phyloP scores from a whole-genome alignment of 2,329 filamentous ascomycete species.

The Albifimbria verrucaria region DNA sequence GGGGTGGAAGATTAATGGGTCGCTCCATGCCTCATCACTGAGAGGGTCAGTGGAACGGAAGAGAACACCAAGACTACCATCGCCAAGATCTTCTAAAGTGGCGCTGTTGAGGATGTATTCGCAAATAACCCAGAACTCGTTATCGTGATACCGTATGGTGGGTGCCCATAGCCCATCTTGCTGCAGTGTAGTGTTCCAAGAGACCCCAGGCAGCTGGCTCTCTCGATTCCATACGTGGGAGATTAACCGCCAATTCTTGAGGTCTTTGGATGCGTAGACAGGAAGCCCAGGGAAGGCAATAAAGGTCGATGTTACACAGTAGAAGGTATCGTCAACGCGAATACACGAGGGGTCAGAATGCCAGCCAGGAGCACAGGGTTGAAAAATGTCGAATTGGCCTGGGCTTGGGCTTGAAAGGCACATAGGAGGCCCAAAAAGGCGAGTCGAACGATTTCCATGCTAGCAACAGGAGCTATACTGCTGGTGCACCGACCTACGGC shows the following conservation, averaged over 20 bases:
- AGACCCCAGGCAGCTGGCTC: not conserved
- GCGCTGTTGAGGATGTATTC: conserved; percentile 8
- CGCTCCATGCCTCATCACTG: conserved; percentile 12
- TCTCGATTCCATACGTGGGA: conserved; percentile 11
- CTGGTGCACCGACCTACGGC: too few relatives aligned
- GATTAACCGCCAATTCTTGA: conserved; percentile 42
- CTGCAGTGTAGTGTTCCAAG: conserved; percentile 7
- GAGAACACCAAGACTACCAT: conserved; percentile 9
- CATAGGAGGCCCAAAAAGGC: not conserved
- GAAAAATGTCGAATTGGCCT: conserved; percentile 5
- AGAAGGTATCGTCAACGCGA: conserved; percentile 41
- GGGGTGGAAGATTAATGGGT: conserved; percentile 14
- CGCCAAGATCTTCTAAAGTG: conserved; percentile 4
- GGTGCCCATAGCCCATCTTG: conserved; percentile 33
- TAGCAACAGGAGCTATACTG: too few relatives aligned
- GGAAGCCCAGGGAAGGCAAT: conserved; percentile 48
- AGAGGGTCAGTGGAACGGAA: conserved; percentile 12
- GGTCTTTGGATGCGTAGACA: conserved; percentile 46
- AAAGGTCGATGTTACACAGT: conserved; percentile 48
- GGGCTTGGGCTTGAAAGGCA: not conserved
- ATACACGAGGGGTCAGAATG: conserved; percentile 44
- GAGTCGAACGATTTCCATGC: too few relatives aligned
- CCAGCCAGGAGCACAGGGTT: conserved; percentile 46
- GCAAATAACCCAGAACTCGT: conserved; percentile 10
- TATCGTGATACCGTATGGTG: conserved; percentile 32